These are phyloP conservation scores for Wallemia mellicola DNA, from an alignment of 1,284 basidiomycete species.

Conservation along the genomic window DNA sequence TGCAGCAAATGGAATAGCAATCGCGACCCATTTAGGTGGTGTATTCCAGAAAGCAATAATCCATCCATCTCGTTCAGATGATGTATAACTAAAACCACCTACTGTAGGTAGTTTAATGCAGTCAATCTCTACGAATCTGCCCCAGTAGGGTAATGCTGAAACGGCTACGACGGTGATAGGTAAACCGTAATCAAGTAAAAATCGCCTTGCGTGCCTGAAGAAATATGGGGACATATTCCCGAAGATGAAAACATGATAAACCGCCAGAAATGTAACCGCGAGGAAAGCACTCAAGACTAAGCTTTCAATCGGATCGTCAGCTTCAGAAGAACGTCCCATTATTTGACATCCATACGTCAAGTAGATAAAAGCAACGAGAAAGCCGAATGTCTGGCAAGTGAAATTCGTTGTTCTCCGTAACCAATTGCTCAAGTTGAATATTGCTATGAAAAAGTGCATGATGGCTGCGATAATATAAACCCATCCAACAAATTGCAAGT, in stretches of 20 bases:
- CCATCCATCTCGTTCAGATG: constrained; percentile 35
- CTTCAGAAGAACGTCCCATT: constrained; percentile 30
- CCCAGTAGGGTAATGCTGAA: constrained; percentile 55
- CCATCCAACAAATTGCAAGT: constrained; percentile 70
- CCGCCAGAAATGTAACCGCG: constrained; percentile 40
- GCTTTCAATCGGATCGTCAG: constrained; percentile 25
- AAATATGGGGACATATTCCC: constrained; percentile 33
- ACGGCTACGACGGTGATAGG: constrained; percentile 38
- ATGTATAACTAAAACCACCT: constrained; percentile 25
- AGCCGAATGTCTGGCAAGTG: constrained; percentile 79
- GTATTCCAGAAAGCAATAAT: constrained; percentile 74
- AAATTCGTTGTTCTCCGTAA: constrained; percentile 61
- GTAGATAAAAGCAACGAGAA: constrained; percentile 45
- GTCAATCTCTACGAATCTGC: constrained; percentile 26
- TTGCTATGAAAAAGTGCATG: constrained; percentile 60
- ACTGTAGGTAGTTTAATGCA: constrained; percentile 35
- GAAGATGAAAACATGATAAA: constrained; percentile 38
- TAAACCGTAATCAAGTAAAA: constrained; percentile 66
- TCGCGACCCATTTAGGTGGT: constrained; percentile 61
- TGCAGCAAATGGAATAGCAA: constrained; percentile 32
- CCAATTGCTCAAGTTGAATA: constrained; percentile 55
- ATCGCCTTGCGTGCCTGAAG: constrained; percentile 37
- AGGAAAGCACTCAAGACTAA: constrained; percentile 33
- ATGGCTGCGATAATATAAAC: constrained; percentile 80
- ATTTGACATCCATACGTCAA: constrained; percentile 69